Base-by-base conservation (phyloP, 1,284 basidiomycete species). In the Trametes hirsuta region DNA sequence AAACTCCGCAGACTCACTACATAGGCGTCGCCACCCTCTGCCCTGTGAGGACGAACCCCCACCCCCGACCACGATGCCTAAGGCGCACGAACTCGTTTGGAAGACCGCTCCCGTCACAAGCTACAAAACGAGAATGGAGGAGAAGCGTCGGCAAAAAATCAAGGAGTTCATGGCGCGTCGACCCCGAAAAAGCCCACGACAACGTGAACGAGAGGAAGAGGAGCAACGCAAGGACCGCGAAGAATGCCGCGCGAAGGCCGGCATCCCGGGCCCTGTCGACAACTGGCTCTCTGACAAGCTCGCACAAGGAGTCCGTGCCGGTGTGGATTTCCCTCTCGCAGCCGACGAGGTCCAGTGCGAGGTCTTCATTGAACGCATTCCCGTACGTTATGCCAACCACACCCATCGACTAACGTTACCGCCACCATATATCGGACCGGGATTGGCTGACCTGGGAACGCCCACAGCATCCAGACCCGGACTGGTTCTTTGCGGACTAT, bases 261-360 rank as follows among this genome's bases (percentile, higher is more conserved):
- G 64, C 34, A 35, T 55, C 34, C 62, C 62, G 15, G 55, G 61
- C 0, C 55, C 59, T 50, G 46, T 68, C 37, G 68, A 69, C 53
- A 39, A 35, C 18, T 69, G 66, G 66, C 61, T 69, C 21, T 42
- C 61, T 9, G 58, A 58, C 12, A 62, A 58, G 47, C 52, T 57
- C 41, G 41, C 47, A 40, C 48, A 48, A 8, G 53, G 36, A 45
- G 25, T 30, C 40, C 10, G 24, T 36, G 24, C 30, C 34, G 55
- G 40, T 18, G 11, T 40, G 6, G n/a, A 15, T 40, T 47, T 46
- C 11, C 53, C 60, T 14, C 52, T 57, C 6, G 46, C 30, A 6
- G 37, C 48, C 22, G 64, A 63, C 44, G 61, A 66, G 44, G 61
- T 67, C 10, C 59, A 42, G n/a, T 69, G 67, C 53, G 52, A 56